Percentiles rank a stretch among this genome's conserved stretches.
phyloP scores from a whole-genome alignment of 2,329 filamentous ascomycete species.

The Rhexocercosporidium sp. region DNA sequence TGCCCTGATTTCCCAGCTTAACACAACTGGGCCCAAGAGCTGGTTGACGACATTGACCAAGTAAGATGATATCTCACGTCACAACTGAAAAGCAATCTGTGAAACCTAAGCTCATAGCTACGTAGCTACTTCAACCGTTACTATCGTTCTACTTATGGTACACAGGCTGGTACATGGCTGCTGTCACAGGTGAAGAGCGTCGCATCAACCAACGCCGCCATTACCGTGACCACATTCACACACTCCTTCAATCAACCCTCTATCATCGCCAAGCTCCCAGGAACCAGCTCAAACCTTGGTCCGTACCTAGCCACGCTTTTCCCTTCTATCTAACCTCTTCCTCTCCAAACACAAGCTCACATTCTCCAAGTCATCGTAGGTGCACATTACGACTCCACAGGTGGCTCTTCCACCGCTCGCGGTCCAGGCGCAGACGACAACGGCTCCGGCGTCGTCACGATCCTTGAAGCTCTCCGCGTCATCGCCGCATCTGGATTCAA shows the following conservation, averaged over 20 bases:
- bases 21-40: conserved; percentile 13
- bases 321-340: neutral
- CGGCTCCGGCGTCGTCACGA: conserved; percentile 88
- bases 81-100: neutral
- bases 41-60: conserved; percentile 24
- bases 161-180: conserved; percentile 19
- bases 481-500: conserved; percentile 73
- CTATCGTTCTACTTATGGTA: conserved; percentile 22
- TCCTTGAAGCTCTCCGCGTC: conserved; percentile 84
- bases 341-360: neutral
- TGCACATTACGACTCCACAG: conserved; percentile 8
- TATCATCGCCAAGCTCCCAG: conserved; percentile 26
- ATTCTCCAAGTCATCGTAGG: neutral
- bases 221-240: conserved; percentile 19
- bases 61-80: conserved; percentile 5
- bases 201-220: conserved; percentile 19
- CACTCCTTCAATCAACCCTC: conserved; percentile 22
- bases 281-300: conserved; percentile 20
- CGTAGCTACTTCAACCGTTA: conserved; percentile 18
- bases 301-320: neutral
- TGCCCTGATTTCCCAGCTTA: conserved; percentile 17
- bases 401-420: conserved; percentile 7
- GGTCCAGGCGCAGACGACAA: conserved; percentile 93
- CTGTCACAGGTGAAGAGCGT: conserved; percentile 18
- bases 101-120: neutral